phyloP scores from a whole-genome alignment of 331 rosid genomes.

The Telfairia occidentalis region DNA sequence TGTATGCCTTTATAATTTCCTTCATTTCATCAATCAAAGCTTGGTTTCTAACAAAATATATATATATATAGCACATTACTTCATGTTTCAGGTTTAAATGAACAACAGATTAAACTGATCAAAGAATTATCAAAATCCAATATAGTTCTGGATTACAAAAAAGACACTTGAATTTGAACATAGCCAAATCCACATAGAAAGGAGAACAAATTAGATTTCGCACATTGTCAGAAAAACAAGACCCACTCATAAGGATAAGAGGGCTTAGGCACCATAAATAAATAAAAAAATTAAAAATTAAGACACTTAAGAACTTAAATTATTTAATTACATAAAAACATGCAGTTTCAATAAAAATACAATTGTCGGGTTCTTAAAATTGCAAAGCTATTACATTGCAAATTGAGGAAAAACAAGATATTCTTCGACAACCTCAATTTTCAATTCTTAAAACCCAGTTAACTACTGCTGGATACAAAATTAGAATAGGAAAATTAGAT shows the following conservation, averaged over 20 bases:
- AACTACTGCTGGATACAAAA: background rate
- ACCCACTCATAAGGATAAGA: background rate
- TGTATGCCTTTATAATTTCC: too few species aligned
- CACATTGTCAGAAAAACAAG: background rate
- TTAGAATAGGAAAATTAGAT: constrained; percentile 1
- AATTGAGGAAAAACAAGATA: background rate
- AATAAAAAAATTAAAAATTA: too few species aligned
- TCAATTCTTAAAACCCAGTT: background rate
- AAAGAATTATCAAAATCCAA: background rate
- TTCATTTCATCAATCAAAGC: too few species aligned
- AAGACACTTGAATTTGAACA: background rate
- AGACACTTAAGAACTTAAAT: background rate
- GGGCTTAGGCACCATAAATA: background rate
- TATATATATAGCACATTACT: background rate
- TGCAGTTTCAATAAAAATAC: background rate
- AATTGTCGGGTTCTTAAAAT: background rate
- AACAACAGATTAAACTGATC: background rate
- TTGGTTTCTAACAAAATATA: too few species aligned
- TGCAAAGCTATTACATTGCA: background rate
- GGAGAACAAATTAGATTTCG: background rate
- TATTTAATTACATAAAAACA: background rate
- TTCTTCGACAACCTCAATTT: background rate
- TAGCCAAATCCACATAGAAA: background rate
- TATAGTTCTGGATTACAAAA: background rate
- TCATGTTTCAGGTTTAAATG: background rate